Percentiles rank a stretch among this genome's conserved stretches.
Conservation (phyloP, 192 early-diverging fungal genomes). For the Backusella circina region DNA sequence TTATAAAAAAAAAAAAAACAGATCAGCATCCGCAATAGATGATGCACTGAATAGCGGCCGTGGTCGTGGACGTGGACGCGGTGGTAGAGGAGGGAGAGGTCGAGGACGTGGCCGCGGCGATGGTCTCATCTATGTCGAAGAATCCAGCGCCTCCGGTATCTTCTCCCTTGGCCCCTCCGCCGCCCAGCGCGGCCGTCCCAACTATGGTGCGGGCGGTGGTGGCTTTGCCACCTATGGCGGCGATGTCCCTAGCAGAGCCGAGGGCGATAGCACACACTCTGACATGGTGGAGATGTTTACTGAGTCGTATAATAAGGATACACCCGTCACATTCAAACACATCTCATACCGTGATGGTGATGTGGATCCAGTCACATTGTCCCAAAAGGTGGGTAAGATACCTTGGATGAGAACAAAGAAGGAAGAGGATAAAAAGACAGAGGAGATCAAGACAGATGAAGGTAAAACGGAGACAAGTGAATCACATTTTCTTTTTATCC, state of each 20-base stretch:
- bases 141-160: conserved; percentile 44
- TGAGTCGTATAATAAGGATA: not conserved
- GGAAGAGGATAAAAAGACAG: no score
- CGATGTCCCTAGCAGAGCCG: not conserved
- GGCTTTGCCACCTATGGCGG: conserved; percentile 18
- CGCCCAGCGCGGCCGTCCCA: not conserved
- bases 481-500: not conserved
- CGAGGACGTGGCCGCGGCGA: conserved; percentile 37
- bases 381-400: not conserved
- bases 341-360: conserved; percentile 15
- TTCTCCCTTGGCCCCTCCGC: conserved; percentile 49
- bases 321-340: conserved; percentile 18
- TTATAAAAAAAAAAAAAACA: not conserved
- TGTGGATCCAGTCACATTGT: conserved; percentile 19
- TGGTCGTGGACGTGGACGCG: conserved; percentile 44
- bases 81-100: conserved; percentile 15
- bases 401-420: conserved; percentile 12
- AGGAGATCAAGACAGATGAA: not conserved
- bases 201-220: not conserved
- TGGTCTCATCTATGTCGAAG: conserved; percentile 9
- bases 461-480: not conserved
- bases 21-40: conserved; percentile 15
- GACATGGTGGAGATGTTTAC: conserved; percentile 19
- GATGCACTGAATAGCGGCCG: conserved; percentile 7
- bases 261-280: conserved; percentile 13